A percentile compares a stretch with the other conserved stretches of the same genome.
These are phyloP conservation scores for Cladosporium phlei DNA, from an alignment of 2,329 filamentous ascomycete species.

Conservation along the genomic window DNA sequence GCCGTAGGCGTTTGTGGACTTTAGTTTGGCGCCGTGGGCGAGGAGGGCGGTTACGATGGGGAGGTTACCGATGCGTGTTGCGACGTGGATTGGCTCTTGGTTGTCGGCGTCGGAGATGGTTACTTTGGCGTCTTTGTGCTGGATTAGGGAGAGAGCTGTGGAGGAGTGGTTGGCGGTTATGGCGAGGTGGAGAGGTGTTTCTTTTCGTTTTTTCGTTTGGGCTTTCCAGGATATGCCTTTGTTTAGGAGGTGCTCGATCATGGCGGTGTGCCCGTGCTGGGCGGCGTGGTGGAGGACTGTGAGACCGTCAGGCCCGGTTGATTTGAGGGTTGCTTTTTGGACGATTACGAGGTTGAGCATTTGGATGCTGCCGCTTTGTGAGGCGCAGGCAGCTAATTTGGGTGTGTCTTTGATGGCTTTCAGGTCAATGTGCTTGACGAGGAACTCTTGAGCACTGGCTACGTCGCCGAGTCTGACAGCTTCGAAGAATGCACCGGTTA, in stretches of 20 bases:
- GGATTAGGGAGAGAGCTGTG: constrained; percentile 14
- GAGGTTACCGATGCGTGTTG: constrained; percentile 17
- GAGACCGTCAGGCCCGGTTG: constrained; percentile 16
- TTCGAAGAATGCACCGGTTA: constrained; percentile 15
- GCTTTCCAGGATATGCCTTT: constrained; percentile 17
- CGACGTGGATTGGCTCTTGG: constrained; percentile 20
- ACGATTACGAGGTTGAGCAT: constrained; percentile 18
- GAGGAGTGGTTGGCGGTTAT: constrained; percentile 8
- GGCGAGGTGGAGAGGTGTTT: constrained; percentile 20
- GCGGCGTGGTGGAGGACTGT: constrained; percentile 20
- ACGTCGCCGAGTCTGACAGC: constrained; percentile 17
- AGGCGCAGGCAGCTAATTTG: constrained; percentile 16
- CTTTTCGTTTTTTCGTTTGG: constrained; percentile 16
- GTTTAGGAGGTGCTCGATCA: constrained; percentile 16
- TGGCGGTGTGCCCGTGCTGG: constrained; percentile 15
- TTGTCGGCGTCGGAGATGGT: constrained; percentile 17
- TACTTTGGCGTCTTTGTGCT: constrained; percentile 17
- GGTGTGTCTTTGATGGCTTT: constrained; percentile 22
- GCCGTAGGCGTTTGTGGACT: constrained; percentile 17
- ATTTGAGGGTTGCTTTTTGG: constrained; percentile 17
- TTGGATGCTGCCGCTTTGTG: constrained; percentile 20
- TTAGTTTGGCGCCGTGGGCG: constrained; percentile 16
- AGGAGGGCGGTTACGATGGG: constrained; percentile 14
- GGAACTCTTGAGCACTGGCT: constrained; percentile 15
- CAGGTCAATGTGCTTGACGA: constrained; percentile 17